phyloP scores from a whole-genome alignment of 2,329 filamentous ascomycete genomes.

The Phaeosphaeria sp. region DNA sequence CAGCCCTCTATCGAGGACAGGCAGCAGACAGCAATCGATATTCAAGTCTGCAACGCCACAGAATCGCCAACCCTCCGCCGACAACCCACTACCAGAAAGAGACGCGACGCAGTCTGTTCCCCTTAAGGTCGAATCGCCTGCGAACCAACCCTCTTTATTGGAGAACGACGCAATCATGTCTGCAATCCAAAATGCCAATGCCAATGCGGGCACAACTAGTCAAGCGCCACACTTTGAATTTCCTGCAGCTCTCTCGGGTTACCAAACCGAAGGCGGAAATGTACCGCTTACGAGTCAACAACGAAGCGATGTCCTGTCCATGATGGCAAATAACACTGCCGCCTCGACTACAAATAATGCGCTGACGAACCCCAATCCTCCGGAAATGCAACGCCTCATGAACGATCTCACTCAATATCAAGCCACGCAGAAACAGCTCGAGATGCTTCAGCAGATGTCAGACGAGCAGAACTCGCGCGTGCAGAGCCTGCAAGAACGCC shows the following conservation, averaged over 20 bases:
- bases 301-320: conserved; percentile 55
- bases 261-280: conserved; percentile 55
- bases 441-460: conserved; percentile 79
- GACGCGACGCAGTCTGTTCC: conserved; percentile 28
- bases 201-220: conserved; percentile 26
- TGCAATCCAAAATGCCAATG: conserved; percentile 53
- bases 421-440: conserved; percentile 76
- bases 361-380: conserved; percentile 61
- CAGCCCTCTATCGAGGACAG: conserved; percentile 32
- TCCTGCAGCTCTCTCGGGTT: conserved; percentile 55
- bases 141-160: conserved; percentile 38
- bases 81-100: conserved; percentile 11
- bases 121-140: conserved; percentile 52
- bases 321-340: conserved; percentile 57
- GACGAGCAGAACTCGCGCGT: conserved; percentile 80
- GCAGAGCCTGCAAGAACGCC: conserved; percentile 73
- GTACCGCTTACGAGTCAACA: conserved; percentile 56
- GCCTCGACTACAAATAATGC: conserved; percentile 60
- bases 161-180: conserved; percentile 60
- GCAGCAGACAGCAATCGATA: conserved; percentile 24
- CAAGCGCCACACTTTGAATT: conserved; percentile 53
- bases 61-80: conserved; percentile 19
- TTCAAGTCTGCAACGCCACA: conserved; percentile 32
- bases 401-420: conserved; percentile 68
- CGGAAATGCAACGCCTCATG: conserved; percentile 64